Evolutionary conservation across 2,329 filamentous ascomycete species (phyloP).

Genomic region (Fusarium dlaminii): DNA sequence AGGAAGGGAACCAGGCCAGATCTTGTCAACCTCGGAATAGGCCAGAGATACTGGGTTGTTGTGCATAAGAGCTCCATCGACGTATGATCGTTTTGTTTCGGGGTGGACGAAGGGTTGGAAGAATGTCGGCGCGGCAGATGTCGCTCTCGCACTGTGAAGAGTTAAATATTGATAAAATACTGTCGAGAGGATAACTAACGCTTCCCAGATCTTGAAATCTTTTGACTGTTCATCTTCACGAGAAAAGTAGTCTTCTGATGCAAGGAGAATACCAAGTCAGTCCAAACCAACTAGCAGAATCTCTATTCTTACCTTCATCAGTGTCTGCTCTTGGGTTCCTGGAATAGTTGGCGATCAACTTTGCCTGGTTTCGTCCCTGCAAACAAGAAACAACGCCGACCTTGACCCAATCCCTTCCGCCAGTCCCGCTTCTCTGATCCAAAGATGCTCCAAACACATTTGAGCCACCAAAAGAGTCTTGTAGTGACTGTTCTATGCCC

Average conservation of each 20-base stretch:
- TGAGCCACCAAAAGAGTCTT: neutral
- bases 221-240: neutral
- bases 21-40: neutral
- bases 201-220: conserved; percentile 21
- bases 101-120: conserved; percentile 8
- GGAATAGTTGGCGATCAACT: conserved; percentile 19
- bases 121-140: conserved; percentile 6
- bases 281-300: rapidly evolving
- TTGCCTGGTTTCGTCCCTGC: neutral
- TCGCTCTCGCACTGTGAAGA: conserved; percentile 12
- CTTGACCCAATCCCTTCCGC: conserved; percentile 1
- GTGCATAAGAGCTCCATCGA: neutral
- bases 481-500: neutral
- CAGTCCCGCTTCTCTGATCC: neutral
- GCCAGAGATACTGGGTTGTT: conserved; percentile 14
- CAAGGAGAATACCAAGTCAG: rapidly evolving
- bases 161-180: neutral
- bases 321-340: neutral
- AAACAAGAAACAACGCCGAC: conserved; percentile 18
- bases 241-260: conserved; percentile 2
- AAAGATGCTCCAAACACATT: neutral
- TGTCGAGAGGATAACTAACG: neutral
- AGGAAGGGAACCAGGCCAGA: neutral
- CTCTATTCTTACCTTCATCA: neutral
- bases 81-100: neutral